Evolutionary conservation across 225 moss, liverwort and hornwort genomes (phyloP).

Genomic region (Thuidium tamariscinum): DNA sequence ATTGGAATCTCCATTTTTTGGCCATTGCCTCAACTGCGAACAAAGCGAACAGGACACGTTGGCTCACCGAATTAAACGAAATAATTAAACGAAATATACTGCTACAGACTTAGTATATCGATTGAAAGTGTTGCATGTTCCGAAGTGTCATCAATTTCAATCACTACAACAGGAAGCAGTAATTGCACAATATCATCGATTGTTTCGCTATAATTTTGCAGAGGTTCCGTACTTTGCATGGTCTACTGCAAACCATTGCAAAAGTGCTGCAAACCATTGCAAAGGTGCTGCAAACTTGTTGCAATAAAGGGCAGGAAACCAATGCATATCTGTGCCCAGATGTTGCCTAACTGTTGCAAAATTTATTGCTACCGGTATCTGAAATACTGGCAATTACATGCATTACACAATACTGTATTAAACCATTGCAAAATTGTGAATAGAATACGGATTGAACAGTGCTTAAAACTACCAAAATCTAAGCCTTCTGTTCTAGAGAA

Average conservation of each 20-base stretch:
- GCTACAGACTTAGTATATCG: background rate
- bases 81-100: no score
- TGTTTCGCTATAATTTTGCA: background rate
- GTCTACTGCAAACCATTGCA: background rate
- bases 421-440: background rate
- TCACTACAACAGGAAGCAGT: background rate
- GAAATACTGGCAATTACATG: background rate
- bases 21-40: constrained; percentile 24
- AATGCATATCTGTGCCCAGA: background rate
- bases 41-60: background rate
- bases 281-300: background rate
- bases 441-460: no score
- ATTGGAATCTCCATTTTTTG: background rate
- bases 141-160: background rate
- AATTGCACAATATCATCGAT: background rate
- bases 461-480: background rate
- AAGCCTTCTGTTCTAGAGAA: background rate
- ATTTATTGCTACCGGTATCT: no score
- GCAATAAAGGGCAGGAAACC: no score
- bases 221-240: background rate
- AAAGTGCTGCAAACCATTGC: background rate
- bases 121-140: background rate
- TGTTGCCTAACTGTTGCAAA: background rate
- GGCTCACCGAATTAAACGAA: background rate
- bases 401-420: background rate